These are phyloP conservation scores for Beauveria australis DNA, from an alignment of 2,329 filamentous ascomycete genomes.

Conservation along the genomic window DNA sequence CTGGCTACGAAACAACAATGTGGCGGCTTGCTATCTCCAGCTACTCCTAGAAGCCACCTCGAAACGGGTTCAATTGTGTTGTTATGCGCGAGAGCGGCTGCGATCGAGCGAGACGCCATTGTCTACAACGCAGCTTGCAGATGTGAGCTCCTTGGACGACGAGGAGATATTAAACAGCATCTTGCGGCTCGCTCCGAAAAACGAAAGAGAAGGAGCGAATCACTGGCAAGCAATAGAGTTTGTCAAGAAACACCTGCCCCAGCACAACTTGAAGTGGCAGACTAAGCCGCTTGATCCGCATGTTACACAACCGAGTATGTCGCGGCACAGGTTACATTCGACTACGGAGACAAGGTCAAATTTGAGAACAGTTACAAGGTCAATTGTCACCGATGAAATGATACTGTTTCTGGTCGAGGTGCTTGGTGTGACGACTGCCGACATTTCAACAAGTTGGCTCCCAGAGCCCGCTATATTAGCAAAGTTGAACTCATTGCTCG, in stretches of 20 bases:
- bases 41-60: no score
- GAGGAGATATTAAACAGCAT: neutral
- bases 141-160: neutral
- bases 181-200: neutral
- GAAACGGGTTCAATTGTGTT: neutral
- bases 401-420: neutral
- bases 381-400: neutral
- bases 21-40: no score
- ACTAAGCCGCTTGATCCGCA: neutral
- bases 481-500: neutral
- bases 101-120: neutral
- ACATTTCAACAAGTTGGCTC: no score
- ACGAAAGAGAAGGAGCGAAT: neutral
- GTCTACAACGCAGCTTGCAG: neutral
- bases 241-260: neutral
- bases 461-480: no score
- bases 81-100: neutral
- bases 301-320: no score
- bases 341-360: no score
- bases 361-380: neutral
- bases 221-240: neutral
- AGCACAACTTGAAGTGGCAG: neutral
- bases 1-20: no score
- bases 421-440: neutral
- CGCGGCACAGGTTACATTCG: no score